phyloP scores from a whole-genome alignment of 1,284 basidiomycete species.

The Kwoniella shivajii region DNA sequence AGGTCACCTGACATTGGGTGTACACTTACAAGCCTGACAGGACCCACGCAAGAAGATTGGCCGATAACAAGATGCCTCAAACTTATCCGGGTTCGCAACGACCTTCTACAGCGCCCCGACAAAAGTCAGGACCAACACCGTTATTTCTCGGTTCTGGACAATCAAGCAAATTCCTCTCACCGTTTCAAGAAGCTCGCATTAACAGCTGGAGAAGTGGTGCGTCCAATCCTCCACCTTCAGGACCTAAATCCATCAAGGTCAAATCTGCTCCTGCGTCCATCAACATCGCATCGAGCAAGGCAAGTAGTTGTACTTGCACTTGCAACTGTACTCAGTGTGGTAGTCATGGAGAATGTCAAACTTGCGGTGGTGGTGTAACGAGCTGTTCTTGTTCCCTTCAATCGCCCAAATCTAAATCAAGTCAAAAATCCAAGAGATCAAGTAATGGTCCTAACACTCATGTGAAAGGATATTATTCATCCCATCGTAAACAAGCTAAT shows the following conservation, averaged over 20 bases:
- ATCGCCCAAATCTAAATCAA: constrained; percentile 1
- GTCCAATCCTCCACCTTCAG: neutral
- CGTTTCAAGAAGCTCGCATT: constrained; percentile 19
- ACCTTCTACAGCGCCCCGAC: neutral
- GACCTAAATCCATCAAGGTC: neutral
- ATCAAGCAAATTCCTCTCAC: constrained; percentile 15
- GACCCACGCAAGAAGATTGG: no score
- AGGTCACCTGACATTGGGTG: no score
- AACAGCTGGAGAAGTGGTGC: constrained; percentile 13
- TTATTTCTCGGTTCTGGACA: constrained; percentile 6
- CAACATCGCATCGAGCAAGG: constrained; percentile 4
- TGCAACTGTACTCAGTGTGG: constrained; percentile 7
- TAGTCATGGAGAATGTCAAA: constrained; percentile 4
- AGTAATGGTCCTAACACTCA: constrained; percentile 9
- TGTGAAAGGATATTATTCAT: constrained; percentile 18
- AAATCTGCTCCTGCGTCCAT: constrained; percentile 19
- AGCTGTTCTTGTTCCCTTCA: constrained; percentile 4
- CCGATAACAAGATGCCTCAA: no score
- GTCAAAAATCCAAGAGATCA: constrained; percentile 5
- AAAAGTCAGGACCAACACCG: neutral
- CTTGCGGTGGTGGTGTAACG: neutral
- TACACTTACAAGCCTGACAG: no score
- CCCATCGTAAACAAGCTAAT: constrained; percentile 8
- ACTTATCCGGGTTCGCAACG: no score
- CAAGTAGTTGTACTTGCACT: constrained; percentile 6